Evolutionary conservation across 2,329 filamentous ascomycete genomes (phyloP).

Genomic region (Cladorrhinum sp.): DNA sequence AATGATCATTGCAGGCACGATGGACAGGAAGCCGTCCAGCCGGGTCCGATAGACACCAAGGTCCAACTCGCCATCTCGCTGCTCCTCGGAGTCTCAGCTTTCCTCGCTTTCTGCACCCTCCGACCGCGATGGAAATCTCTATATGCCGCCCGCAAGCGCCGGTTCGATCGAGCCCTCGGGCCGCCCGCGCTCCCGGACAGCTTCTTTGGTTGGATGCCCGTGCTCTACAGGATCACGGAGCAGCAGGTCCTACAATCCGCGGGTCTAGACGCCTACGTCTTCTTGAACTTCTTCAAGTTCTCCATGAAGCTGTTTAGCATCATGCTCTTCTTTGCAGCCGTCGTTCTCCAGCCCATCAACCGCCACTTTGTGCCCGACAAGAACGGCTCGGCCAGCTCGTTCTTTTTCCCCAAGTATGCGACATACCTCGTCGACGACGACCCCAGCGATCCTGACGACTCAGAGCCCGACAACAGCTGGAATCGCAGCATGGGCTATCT

Average conservation of each 20-base stretch:
- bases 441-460: slow-evolving; percentile 18
- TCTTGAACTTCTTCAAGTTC: slow-evolving; percentile 95
- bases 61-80: slow-evolving; percentile 73
- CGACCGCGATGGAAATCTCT: slow-evolving; percentile 88
- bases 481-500: slow-evolving; percentile 55
- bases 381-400: slow-evolving; percentile 7
- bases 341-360: slow-evolving; percentile 84
- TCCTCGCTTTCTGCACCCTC: slow-evolving; percentile 75
- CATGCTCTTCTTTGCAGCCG: slow-evolving; percentile 76
- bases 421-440: slow-evolving; percentile 7
- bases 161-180: slow-evolving; percentile 54
- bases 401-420: slow-evolving; percentile 16
- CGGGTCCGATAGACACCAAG: slow-evolving; percentile 45
- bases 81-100: slow-evolving; percentile 65
- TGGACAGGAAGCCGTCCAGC: slow-evolving; percentile 32
- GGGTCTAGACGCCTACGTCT: slow-evolving; percentile 93
- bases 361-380: slow-evolving; percentile 51
- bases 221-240: slow-evolving; percentile 79
- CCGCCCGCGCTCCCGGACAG: slow-evolving; percentile 79
- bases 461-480: slow-evolving; percentile 31
- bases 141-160: slow-evolving; percentile 83
- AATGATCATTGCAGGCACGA: slow-evolving; percentile 23
- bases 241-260: slow-evolving; percentile 86
- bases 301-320: slow-evolving; percentile 77
- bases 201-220: slow-evolving; percentile 90